Percentiles rank a stretch among this genome's conserved stretches.
These are phyloP conservation scores for Nicotiana sylvestris DNA, from an alignment of 257 asterid species.

Conservation along the genomic window DNA sequence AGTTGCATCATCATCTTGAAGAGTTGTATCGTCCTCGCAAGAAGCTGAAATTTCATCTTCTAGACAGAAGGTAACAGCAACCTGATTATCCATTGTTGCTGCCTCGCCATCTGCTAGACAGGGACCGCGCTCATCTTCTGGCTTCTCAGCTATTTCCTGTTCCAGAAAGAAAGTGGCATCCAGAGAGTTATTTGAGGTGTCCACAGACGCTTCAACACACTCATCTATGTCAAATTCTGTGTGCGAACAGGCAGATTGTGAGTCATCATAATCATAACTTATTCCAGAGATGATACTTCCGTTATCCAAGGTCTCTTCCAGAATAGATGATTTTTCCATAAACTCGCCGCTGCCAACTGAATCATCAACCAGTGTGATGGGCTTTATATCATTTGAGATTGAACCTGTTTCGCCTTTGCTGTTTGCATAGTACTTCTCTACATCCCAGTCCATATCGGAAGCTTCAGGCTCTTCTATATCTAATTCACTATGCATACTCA, in stretches of 20 bases:
- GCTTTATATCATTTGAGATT: neutral
- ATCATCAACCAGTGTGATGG: constrained; percentile 6
- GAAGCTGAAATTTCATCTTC: neutral
- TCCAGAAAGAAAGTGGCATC: neutral
- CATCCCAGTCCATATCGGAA: constrained; percentile 60
- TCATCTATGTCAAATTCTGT: constrained; percentile 17
- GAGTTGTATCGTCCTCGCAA: neutral
- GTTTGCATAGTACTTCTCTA: constrained; percentile 18
- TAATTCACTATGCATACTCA: constrained; percentile 4
- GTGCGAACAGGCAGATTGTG: constrained; percentile 9
- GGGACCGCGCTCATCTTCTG: constrained; percentile 5
- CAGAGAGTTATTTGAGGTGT: neutral
- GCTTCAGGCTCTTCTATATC: constrained; percentile 25
- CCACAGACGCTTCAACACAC: neutral
- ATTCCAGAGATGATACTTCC: constrained; percentile 30
- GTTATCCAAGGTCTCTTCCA: constrained; percentile 32
- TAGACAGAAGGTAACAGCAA: constrained; percentile 6
- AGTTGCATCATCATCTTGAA: neutral
- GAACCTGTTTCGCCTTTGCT: neutral
- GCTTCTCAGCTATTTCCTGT: neutral
- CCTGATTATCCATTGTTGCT: constrained; percentile 1
- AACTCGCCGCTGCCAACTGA: neutral
- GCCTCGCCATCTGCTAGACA: constrained; percentile 9
- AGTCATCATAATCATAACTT: constrained; percentile 6
- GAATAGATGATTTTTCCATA: neutral